Percentiles rank a stretch among this genome's conserved stretches.
These are phyloP conservation scores for Fusarium ramigenum DNA, from an alignment of 2,329 filamentous ascomycete genomes.

Conservation along the genomic window DNA sequence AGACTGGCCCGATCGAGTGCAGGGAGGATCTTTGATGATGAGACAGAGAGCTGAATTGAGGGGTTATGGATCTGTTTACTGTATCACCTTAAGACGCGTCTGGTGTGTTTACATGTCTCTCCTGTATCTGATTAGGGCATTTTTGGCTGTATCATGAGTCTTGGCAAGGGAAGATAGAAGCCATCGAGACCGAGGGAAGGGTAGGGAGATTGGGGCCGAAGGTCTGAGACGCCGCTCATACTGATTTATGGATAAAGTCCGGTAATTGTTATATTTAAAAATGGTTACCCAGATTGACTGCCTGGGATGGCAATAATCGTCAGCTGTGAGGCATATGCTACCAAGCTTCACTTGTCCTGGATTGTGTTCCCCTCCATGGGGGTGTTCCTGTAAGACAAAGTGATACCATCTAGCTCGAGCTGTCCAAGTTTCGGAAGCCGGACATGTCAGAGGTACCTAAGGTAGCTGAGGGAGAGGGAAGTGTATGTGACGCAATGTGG, in stretches of 20 bases:
- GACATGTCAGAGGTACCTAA: neutral
- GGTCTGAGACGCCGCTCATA: neutral
- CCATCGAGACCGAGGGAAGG: constrained; percentile 10
- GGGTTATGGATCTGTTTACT: constrained; percentile 2
- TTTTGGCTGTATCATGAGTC: neutral
- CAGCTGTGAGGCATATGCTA: neutral
- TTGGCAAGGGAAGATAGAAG: constrained; percentile 2
- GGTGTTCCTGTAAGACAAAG: neutral
- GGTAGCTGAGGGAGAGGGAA: neutral
- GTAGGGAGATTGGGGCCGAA: neutral
- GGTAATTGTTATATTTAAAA: neutral
- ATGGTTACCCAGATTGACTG: neutral
- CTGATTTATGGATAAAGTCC: neutral
- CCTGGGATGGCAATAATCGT: neutral
- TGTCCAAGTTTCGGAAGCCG: constrained; percentile 2
- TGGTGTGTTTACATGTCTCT: constrained; percentile 24
- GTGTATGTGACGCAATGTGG: constrained; percentile 9
- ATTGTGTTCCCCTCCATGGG: neutral
- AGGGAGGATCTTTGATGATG: constrained; percentile 16
- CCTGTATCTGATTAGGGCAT: neutral
- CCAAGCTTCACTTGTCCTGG: neutral
- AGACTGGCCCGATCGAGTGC: constrained; percentile 3
- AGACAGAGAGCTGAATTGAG: constrained; percentile 26
- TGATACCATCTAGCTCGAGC: constrained; percentile 5
- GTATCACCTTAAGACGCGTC: neutral